These are phyloP conservation scores for Parathielavia hyrcaniae DNA, from an alignment of 495 filamentous ascomycete species.

Conservation along the genomic window DNA sequence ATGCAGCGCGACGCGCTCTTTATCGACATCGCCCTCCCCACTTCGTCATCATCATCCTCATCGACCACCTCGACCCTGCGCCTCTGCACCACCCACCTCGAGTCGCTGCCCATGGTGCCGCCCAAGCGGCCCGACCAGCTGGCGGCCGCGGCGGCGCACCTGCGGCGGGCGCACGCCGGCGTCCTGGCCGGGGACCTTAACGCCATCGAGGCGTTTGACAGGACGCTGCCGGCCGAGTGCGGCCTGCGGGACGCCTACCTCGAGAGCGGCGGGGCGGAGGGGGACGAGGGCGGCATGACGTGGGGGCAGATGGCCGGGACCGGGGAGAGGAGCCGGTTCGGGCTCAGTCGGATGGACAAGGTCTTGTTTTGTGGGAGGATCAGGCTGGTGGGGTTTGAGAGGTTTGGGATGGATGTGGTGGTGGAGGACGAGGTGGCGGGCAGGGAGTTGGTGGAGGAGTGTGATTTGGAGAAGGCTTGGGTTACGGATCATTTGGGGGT, in stretches of 20 bases:
- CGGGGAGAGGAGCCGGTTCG: constrained; percentile 32
- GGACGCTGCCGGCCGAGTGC: constrained; percentile 40
- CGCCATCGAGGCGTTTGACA: constrained; percentile 49
- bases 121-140: constrained; percentile 44
- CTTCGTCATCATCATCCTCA: too few relatives aligned
- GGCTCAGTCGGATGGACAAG: constrained; percentile 50
- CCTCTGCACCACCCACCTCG: constrained; percentile 51
- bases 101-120: constrained; percentile 41
- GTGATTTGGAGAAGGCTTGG: constrained; percentile 22
- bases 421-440: constrained; percentile 18
- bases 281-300: constrained; percentile 46
- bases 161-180: constrained; percentile 26
- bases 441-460: background rate
- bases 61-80: constrained; percentile 38
- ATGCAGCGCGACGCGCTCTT: constrained; percentile 50
- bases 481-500: constrained; percentile 30
- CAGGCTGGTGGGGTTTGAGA: constrained; percentile 30
- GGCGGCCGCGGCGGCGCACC: constrained; percentile 32
- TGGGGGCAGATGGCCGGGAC: constrained; percentile 50
- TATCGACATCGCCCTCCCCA: constrained; percentile 39
- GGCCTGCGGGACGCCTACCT: constrained; percentile 49
- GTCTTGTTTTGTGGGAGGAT: constrained; percentile 35
- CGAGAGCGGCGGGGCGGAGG: constrained; percentile 45
- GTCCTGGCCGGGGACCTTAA: constrained; percentile 49
- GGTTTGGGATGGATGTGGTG: constrained; percentile 38